A percentile compares a stretch with the other conserved stretches of the same genome.
These are phyloP conservation scores for Pholiota adiposa DNA, from an alignment of 1,284 basidiomycete genomes.

Conservation along the genomic window DNA sequence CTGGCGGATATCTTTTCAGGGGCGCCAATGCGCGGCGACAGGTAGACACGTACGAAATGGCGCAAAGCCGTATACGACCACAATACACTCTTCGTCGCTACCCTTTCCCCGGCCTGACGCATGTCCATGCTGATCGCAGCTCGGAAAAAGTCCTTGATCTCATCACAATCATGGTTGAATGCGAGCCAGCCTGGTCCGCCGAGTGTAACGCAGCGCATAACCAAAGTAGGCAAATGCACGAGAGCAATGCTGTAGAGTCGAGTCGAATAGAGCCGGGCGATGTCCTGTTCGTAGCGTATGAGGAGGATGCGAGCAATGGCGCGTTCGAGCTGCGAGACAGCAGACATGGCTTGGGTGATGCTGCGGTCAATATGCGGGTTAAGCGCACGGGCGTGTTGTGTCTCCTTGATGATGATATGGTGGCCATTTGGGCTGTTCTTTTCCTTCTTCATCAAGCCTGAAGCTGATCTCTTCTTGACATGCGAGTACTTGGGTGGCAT, in stretches of 20 bases:
- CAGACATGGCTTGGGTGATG: conserved; percentile 55
- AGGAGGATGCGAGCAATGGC: conserved; percentile 66
- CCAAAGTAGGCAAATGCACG: conserved; percentile 64
- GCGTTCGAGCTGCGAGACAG: conserved; percentile 64
- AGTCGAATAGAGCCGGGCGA: conserved; percentile 70
- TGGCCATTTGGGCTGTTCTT: conserved; percentile 38
- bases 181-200: conserved; percentile 69
- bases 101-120: conserved; percentile 71
- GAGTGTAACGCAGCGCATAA: conserved; percentile 62
- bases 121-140: conserved; percentile 71
- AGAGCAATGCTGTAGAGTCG: conserved; percentile 64
- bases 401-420: conserved; percentile 37
- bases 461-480: conserved; percentile 62
- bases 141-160: conserved; percentile 73
- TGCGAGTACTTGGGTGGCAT: conserved; percentile 76
- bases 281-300: conserved; percentile 70
- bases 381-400: conserved; percentile 34
- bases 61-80: conserved; percentile 77
- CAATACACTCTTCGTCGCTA: conserved; percentile 74
- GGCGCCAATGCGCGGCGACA: conserved; percentile 5
- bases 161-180: conserved; percentile 64
- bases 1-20: conserved; percentile 34
- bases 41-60: conserved; percentile 59
- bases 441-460: conserved; percentile 47
- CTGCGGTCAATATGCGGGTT: conserved; percentile 55